Evolutionary conservation across 257 asterid species (phyloP).

Genomic region (Plantago major): DNA sequence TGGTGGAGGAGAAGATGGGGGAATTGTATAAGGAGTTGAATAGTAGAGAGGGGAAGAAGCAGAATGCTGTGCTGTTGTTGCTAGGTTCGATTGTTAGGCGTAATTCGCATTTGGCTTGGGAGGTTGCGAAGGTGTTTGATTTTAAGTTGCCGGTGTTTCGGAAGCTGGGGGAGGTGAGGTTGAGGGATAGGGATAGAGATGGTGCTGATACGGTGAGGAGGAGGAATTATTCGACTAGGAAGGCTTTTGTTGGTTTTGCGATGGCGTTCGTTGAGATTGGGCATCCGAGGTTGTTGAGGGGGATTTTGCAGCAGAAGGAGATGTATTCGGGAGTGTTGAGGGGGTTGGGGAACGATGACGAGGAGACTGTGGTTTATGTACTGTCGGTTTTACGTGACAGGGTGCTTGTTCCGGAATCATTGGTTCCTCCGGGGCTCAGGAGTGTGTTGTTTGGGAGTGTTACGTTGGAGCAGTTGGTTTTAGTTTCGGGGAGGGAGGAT

Average conservation of each 20-base stretch:
- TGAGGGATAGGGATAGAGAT: constrained; percentile 43
- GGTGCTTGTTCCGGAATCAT: constrained; percentile 69
- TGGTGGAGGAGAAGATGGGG: constrained; percentile 56
- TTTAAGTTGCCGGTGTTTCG: constrained; percentile 49
- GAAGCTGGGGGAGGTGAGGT: constrained; percentile 52
- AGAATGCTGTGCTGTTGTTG: constrained; percentile 52
- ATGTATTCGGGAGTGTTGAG: constrained; percentile 88
- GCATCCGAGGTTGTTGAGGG: constrained; percentile 70
- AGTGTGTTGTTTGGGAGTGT: constrained; percentile 93
- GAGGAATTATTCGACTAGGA: constrained; percentile 59
- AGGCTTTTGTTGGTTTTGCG: constrained; percentile 68
- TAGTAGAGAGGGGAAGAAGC: constrained; percentile 64
- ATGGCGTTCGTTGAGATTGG: constrained; percentile 82
- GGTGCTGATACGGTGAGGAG: constrained; percentile 28
- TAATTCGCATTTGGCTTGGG: constrained; percentile 66
- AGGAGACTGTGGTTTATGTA: constrained; percentile 52
- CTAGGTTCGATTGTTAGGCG: constrained; percentile 65
- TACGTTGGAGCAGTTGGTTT: constrained; percentile 73
- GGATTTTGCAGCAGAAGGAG: constrained; percentile 77
- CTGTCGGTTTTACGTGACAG: constrained; percentile 52
- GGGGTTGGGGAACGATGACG: constrained; percentile 81
- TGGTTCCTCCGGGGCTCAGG: constrained; percentile 73
- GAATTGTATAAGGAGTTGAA: constrained; percentile 68
- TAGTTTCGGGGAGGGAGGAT: constrained; percentile 62
- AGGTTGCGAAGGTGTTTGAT: constrained; percentile 65